These are phyloP conservation scores for Trifolium pratense DNA, from an alignment of 306 rosid genomes.

Conservation along the genomic window DNA sequence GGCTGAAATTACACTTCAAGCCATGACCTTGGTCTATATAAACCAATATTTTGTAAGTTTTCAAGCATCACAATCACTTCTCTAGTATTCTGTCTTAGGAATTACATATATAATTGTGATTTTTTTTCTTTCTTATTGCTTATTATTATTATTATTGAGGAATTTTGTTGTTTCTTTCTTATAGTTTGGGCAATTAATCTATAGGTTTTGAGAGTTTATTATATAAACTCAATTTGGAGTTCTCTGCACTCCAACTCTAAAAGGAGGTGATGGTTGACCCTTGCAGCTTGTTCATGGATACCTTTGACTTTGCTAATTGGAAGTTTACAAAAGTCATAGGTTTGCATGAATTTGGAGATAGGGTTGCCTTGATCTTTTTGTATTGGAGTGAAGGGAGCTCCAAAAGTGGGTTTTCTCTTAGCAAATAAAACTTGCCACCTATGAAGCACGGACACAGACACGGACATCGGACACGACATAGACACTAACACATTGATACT, in stretches of 20 bases:
- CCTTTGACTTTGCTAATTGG: slow-evolving; percentile 41
- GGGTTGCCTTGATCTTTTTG: slow-evolving; percentile 59
- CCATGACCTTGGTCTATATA: slow-evolving; percentile 40
- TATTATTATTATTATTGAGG: no score
- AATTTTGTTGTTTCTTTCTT: not conserved
- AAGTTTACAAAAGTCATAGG: slow-evolving; percentile 46
- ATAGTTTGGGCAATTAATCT: not conserved
- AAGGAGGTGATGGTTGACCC: slow-evolving; percentile 60
- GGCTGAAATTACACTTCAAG: slow-evolving; percentile 32
- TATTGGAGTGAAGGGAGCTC: slow-evolving; percentile 87
- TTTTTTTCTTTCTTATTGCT: not conserved
- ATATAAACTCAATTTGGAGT: slow-evolving; percentile 41
- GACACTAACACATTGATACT: no score
- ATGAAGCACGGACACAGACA: no score
- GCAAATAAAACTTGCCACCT: no score
- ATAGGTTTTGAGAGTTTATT: slow-evolving; percentile 3
- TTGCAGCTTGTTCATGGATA: slow-evolving; percentile 74
- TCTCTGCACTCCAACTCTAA: slow-evolving; percentile 60
- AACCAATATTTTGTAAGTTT: slow-evolving; percentile 5
- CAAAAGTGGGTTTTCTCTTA: not conserved
- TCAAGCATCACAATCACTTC: slow-evolving; percentile 36
- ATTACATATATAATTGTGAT: not conserved
- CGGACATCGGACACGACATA: no score
- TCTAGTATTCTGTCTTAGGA: not conserved
- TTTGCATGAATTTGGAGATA: slow-evolving; percentile 72